phyloP scores from a whole-genome alignment of 106 monocot species.

The Cymbidium sinense region DNA sequence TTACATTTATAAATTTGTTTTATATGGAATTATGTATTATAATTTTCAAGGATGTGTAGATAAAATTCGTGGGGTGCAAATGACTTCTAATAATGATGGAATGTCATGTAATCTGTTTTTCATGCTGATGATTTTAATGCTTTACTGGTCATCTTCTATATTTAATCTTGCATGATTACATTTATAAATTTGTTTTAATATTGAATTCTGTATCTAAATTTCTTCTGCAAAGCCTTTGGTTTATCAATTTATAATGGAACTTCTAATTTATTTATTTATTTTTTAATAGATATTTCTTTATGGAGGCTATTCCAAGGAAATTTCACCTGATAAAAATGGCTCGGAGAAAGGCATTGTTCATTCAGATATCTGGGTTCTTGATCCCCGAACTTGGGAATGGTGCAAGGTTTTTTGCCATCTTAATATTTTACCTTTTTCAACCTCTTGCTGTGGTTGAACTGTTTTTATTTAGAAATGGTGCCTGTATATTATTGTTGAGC shows the following conservation, averaged over 20 bases:
- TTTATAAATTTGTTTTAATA: too few species aligned
- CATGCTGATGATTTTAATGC: too few species aligned
- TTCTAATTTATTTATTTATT: background rate
- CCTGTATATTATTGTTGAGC: background rate
- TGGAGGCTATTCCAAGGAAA: slow-evolving; percentile 91
- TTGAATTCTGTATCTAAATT: background rate
- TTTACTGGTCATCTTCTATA: too few species aligned
- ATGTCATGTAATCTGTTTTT: too few species aligned
- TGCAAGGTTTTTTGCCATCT: slow-evolving; percentile 43
- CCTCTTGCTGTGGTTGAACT: background rate
- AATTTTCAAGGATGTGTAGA: too few species aligned
- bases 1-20: too few species aligned
- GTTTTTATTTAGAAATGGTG: background rate
- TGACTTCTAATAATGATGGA: too few species aligned
- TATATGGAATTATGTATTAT: background rate
- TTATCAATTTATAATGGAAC: background rate
- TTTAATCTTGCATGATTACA: too few species aligned
- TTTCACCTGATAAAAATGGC: slow-evolving; percentile 61
- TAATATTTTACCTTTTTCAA: background rate
- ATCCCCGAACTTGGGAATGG: slow-evolving; percentile 97
- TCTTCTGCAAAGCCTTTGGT: background rate
- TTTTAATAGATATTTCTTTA: slow-evolving; percentile 75
- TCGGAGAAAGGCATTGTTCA: slow-evolving; percentile 95
- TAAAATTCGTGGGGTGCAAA: too few species aligned
- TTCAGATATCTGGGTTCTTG: slow-evolving; percentile 95